Base-by-base conservation (phyloP, 352 stramenopile genomes). In the Globisporangium megalacanthum region DNA sequence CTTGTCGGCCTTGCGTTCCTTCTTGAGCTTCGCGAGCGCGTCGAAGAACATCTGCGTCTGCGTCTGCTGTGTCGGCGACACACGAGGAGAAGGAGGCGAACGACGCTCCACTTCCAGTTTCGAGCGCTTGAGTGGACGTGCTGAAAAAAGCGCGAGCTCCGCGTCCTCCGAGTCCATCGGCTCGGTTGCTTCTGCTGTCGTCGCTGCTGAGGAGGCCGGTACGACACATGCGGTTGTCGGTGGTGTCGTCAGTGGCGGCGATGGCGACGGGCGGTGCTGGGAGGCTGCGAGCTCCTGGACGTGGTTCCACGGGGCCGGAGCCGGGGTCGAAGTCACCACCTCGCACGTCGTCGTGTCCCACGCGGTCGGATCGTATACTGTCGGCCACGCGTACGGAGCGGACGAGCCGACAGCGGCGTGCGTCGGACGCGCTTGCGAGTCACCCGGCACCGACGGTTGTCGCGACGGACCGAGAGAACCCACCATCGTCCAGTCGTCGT, bases 1-100 rank as follows among this genome's bases (percentile, higher is more conserved):
- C 17, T 56, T 56, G 51, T 56, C 51, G 5, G 20, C 37, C n/a
- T 47, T 47, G 5, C 36, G 51, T 36, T 56, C 51, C 1, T 17
- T 7, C 51, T 56, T 56, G 1, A 56, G 51, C 37, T 56, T 56
- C 5, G 36, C 13, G 36, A 56, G 37, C 3, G 46, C 15, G 1
- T 47, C 25, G 5, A 39, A 6, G 36, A 56, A 56, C 20, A 6
- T 19, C 36, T 56, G 19, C 5, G 37, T 54, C n/a, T 54, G 31
- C 45, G n/a, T n/a, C n/a, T n/a, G n/a, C n/a, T n/a, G n/a, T n/a
- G n/a, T n/a, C n/a, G n/a, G n/a, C n/a, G 51, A 20, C 25, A n/a
- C 14, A 11, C 17, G 15, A 6, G 35, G 6, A 5, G 36, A n/a
- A 6, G 36, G 7, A 8, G 6, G 2, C 11, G 6, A 37, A 4